These are phyloP conservation scores for Fusarium nanum DNA, from an alignment of 2,329 filamentous ascomycete species.

Conservation along the genomic window DNA sequence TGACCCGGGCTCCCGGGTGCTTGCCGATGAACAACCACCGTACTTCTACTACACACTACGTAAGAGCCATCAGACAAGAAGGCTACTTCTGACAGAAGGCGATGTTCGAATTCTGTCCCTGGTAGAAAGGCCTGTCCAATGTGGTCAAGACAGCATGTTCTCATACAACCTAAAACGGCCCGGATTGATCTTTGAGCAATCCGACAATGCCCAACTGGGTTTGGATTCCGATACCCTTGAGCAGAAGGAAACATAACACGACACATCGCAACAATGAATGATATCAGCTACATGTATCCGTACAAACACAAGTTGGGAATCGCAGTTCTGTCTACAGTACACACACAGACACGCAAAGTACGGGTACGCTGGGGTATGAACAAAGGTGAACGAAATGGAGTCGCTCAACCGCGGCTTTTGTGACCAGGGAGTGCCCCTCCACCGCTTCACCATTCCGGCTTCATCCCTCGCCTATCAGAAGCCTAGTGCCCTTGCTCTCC, in stretches of 20 bases:
- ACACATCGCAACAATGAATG: background rate
- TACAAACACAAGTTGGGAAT: background rate
- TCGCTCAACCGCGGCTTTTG: conserved; percentile 28
- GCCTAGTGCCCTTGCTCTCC: conserved; percentile 36
- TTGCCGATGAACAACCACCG: conserved; percentile 28
- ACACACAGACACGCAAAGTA: background rate
- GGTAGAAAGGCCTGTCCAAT: conserved; percentile 2
- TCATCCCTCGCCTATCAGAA: conserved; percentile 42
- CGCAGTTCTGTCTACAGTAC: background rate
- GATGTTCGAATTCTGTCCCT: conserved; percentile 13
- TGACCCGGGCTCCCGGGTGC: conserved; percentile 42
- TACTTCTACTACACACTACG: background rate
- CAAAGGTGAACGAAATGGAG: conserved; percentile 28
- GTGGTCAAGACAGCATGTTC: background rate
- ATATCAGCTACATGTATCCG: background rate
- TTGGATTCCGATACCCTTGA: conserved; percentile 26
- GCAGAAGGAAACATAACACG: conserved; percentile 1
- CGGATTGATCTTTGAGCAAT: conserved; percentile 10
- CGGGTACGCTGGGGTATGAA: conserved; percentile 27
- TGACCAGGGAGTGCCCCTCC: conserved; percentile 38
- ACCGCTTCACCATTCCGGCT: conserved; percentile 41
- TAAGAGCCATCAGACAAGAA: conserved; percentile 6
- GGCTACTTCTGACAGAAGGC: background rate
- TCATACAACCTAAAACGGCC: conserved; percentile 29
- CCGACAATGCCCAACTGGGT: conserved; percentile 20